Conservation (phyloP, 306 rosid genomes). For the Cicer arietinum region DNA sequence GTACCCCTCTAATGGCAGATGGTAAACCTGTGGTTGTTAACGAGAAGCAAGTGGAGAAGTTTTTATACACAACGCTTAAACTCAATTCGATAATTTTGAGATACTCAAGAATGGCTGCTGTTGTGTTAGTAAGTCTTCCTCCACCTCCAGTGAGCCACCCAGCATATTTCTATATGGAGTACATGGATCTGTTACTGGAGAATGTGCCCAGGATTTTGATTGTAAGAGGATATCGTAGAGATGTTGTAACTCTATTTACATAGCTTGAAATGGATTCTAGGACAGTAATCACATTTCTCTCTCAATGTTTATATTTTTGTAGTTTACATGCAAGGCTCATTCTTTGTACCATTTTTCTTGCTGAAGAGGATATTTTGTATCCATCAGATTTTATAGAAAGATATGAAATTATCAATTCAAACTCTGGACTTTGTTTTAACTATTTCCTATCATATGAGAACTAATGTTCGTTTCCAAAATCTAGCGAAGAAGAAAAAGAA, state of each 20-base stretch:
- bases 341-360: conserved; percentile 58
- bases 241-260: conserved; percentile 93
- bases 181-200: conserved; percentile 98
- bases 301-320: conserved; percentile 55
- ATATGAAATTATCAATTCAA: conserved; percentile 44
- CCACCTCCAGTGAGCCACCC: conserved; percentile 97
- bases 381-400: conserved; percentile 44
- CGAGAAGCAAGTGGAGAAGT: conserved; percentile 94
- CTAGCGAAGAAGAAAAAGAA: background rate
- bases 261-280: conserved; percentile 58
- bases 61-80: conserved; percentile 85
- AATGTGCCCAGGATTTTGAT: conserved; percentile 91
- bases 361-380: conserved; percentile 52
- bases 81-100: conserved; percentile 82
- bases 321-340: conserved; percentile 58
- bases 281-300: conserved; percentile 47
- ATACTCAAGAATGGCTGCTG: conserved; percentile 99
- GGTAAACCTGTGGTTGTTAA: conserved; percentile 80
- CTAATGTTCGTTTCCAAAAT: background rate
- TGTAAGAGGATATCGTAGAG: conserved; percentile 95
- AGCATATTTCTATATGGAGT: conserved; percentile 91
- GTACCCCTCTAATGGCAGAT: conserved; percentile 82
- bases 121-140: conserved; percentile 92
- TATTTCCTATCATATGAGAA: conserved; percentile 22
- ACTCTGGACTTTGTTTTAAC: conserved; percentile 32